Conservation (phyloP, 2,329 filamentous ascomycete species). For the Fusarium zealandicum region DNA sequence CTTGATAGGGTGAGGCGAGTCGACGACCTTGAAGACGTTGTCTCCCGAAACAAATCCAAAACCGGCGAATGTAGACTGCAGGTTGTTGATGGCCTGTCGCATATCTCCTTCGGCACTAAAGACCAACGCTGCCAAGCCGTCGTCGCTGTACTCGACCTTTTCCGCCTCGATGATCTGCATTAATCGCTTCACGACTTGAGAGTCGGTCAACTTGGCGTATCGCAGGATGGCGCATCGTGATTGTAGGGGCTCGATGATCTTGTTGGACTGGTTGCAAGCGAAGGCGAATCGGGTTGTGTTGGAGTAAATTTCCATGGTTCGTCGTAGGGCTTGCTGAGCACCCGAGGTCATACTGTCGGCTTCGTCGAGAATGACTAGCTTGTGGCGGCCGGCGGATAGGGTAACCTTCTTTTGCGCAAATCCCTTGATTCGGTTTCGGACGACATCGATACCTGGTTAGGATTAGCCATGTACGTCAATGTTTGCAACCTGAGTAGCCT, state of each 20-base stretch:
- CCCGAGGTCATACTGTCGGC: constrained; percentile 98
- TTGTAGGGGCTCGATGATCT: constrained; percentile 99
- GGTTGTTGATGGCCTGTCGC: constrained; percentile 98
- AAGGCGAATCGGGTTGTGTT: constrained; percentile 97
- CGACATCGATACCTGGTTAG: constrained; percentile 84
- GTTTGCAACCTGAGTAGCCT: background rate
- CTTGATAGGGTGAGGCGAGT: constrained; percentile 96
- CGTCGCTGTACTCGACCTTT: constrained; percentile 87
- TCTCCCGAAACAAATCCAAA: constrained; percentile 98
- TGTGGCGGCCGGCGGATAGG: constrained; percentile 86
- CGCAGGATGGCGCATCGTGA: constrained; percentile 95
- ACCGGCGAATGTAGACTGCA: constrained; percentile 90
- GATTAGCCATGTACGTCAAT: background rate
- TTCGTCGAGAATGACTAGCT: constrained; percentile 96
- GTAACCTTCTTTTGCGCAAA: constrained; percentile 99
- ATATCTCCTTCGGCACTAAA: constrained; percentile 98
- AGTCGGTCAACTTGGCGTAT: constrained; percentile 90
- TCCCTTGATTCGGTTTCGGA: constrained; percentile 95
- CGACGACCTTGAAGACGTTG: constrained; percentile 97
- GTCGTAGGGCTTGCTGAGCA: constrained; percentile 90
- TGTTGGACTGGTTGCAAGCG: constrained; percentile 98
- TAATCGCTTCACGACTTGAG: constrained; percentile 87
- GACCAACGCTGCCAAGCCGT: constrained; percentile 92
- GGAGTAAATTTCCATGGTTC: constrained; percentile 99
- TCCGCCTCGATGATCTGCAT: constrained; percentile 94